phyloP scores from a whole-genome alignment of 495 filamentous ascomycete species.

The Penicillium desertorum region DNA sequence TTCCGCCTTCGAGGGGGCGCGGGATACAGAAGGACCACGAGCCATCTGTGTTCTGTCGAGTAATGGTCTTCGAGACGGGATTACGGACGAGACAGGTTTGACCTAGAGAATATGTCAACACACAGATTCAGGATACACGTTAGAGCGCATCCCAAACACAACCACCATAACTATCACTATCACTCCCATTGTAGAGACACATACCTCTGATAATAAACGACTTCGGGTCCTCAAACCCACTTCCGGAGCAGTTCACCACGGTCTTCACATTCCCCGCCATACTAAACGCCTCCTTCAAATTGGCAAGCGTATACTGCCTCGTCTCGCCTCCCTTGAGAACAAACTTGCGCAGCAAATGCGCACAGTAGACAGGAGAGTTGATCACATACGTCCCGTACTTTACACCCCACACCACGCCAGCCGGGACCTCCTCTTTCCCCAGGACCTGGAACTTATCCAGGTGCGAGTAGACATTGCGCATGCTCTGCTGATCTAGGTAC shows the following conservation, averaged over 20 bases:
- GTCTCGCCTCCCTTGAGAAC: constrained; percentile 48
- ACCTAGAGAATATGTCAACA: constrained; percentile 18
- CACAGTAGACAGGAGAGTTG: constrained; percentile 63
- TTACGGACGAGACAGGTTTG: constrained; percentile 50
- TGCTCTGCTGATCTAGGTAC: constrained; percentile 37
- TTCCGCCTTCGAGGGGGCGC: constrained; percentile 58
- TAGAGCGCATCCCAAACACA: background rate
- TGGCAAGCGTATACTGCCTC: constrained; percentile 44
- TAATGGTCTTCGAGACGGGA: constrained; percentile 53
- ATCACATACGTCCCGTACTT: constrained; percentile 58
- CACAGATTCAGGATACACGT: background rate
- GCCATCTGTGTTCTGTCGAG: constrained; percentile 57
- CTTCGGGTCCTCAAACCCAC: constrained; percentile 52
- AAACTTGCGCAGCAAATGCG: constrained; percentile 54
- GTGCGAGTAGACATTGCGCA: constrained; percentile 31
- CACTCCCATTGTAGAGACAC: constrained; percentile 2
- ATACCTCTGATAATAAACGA: constrained; percentile 57
- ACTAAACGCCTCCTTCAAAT: constrained; percentile 50
- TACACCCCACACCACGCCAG: constrained; percentile 53
- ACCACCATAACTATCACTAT: background rate
- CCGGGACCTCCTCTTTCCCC: constrained; percentile 40
- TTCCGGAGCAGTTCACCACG: constrained; percentile 60
- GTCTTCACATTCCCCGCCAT: constrained; percentile 40
- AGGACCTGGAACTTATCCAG: constrained; percentile 49
- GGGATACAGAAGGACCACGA: constrained; percentile 62